Percentiles rank a stretch among this genome's conserved stretches.
Evolutionary conservation across 345 rosid genomes (phyloP).

Genomic region (Brassica juncea): DNA sequence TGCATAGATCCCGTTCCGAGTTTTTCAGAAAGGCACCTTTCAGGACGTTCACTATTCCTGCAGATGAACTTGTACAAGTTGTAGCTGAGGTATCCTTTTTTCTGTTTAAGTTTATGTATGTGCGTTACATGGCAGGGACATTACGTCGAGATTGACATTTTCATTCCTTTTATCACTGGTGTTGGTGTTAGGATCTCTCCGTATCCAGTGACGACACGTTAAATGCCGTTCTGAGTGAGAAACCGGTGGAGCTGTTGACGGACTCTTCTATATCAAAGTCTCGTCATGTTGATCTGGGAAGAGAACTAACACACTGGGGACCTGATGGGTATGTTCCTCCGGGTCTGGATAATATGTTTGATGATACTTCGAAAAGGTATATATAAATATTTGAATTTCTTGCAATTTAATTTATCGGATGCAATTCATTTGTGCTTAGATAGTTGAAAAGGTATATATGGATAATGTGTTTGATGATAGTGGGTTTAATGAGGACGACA

Average conservation of each 20-base stretch:
- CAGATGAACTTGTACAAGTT: slow-evolving; percentile 87
- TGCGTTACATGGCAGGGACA: slow-evolving; percentile 22
- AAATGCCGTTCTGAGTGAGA: slow-evolving; percentile 55
- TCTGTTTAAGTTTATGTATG: slow-evolving; percentile 4
- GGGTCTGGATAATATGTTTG: slow-evolving; percentile 71
- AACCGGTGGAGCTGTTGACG: slow-evolving; percentile 63
- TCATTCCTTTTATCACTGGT: slow-evolving; percentile 8
- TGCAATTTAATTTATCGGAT: too few relatives aligned
- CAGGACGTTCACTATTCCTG: slow-evolving; percentile 68
- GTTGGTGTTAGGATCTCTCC: slow-evolving; percentile 65
- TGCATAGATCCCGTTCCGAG: slow-evolving; percentile 59
- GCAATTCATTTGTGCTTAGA: too few relatives aligned
- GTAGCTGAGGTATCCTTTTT: slow-evolving; percentile 72
- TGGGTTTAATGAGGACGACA: too few relatives aligned
- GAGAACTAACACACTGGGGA: slow-evolving; percentile 80
- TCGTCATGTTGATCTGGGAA: slow-evolving; percentile 53
- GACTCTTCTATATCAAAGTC: slow-evolving; percentile 81
- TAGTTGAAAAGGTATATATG: too few relatives aligned
- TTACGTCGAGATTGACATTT: slow-evolving; percentile 20
- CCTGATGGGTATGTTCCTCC: slow-evolving; percentile 77
- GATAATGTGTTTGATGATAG: too few relatives aligned
- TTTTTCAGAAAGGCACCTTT: slow-evolving; percentile 65
- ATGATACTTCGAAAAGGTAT: slow-evolving; percentile 30
- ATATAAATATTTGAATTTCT: too few relatives aligned
- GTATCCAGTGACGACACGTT: slow-evolving; percentile 61